A percentile compares a stretch with the other conserved stretches of the same genome.
These are phyloP conservation scores for Zelonia costaricensis DNA, from an alignment of 208 protist species.

Conservation along the genomic window DNA sequence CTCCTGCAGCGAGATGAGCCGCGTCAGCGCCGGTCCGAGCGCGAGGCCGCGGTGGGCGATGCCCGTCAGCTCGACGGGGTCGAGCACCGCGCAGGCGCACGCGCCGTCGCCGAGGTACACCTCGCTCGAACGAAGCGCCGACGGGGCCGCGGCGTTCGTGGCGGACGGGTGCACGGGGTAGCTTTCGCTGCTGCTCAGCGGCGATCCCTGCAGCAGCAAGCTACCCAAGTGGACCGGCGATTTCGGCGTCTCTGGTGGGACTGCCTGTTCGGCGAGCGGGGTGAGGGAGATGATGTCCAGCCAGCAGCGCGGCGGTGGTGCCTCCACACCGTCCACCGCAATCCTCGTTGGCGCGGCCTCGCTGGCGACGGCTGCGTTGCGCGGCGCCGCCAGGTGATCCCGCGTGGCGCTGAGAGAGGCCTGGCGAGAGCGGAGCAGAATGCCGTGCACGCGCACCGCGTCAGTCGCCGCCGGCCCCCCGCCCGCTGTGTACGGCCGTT, in stretches of 20 bases:
- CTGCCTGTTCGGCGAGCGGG: no score
- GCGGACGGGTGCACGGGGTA: background rate
- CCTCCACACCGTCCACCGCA: background rate
- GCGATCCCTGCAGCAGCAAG: no score
- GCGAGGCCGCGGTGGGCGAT: slow-evolving; percentile 46
- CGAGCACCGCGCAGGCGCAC: slow-evolving; percentile 38
- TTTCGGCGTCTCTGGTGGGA: no score
- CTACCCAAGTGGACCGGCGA: no score
- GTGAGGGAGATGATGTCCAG: slow-evolving; percentile 6
- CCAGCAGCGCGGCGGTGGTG: slow-evolving; percentile 1
- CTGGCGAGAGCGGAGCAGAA: slow-evolving; percentile 47
- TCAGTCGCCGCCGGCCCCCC: background rate
- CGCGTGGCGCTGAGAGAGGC: background rate
- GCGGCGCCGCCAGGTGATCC: no score
- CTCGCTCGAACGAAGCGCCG: background rate
- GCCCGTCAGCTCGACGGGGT: slow-evolving; percentile 50
- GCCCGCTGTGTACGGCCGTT: background rate
- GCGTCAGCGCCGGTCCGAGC: slow-evolving; percentile 46
- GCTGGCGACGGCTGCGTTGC: no score
- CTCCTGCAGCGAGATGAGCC: slow-evolving; percentile 36
- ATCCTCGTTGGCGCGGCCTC: no score
- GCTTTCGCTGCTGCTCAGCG: no score
- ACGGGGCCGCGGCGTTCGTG: slow-evolving; percentile 2
- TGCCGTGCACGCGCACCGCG: slow-evolving; percentile 51
- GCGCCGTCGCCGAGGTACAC: background rate